Base-by-base conservation (phyloP, 1,139 yeast species). In the Zhuliangozyma blackwelliae region DNA sequence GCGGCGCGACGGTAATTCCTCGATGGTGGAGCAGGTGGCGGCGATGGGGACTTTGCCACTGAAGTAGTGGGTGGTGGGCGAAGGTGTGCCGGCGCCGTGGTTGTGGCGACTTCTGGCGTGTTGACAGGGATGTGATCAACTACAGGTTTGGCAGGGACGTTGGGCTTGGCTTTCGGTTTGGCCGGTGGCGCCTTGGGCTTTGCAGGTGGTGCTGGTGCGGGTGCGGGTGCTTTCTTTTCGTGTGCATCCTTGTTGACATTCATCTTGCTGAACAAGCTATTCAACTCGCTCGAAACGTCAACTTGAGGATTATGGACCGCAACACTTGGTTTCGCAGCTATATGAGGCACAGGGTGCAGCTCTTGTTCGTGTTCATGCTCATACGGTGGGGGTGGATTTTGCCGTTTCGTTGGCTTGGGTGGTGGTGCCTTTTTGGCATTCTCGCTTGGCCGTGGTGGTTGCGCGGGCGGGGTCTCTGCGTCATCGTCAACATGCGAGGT, bases 51-150 rank as follows among this genome's bases (percentile, higher is more conserved):
- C 38, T 59, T 63, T 40, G 71, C 48, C 1, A 62, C 44, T 6
- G 67, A 65, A 5, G 69, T 69, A 0, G 67, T 67, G 1, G 71
- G 69, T 11, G 72, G 70, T 3, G 65, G 57, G 1, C 56, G 16
- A 16, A 3, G 26, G 3, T 23, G 26, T 3, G 26, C 26, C 5
- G n/a, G n/a, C 9, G 26, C 26, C 42, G 40, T 16, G 16, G 16
- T 3, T 16, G 16, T 16, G 16, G 16, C 3, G 16, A 16, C 16
- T 3, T 16, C 16, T 16, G 16, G 4, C 16, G 16, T 16, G 16
- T 16, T 3, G 16, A 3, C 4, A 3, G 16, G 16, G 4, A 3
- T 16, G 16, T 16, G 16, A 4, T 4, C 16, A 5, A 25, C 11
- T 12, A 19, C 40, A 25, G 44, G 41, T 34, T 41, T 39, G 16